Base-by-base conservation (phyloP, 257 asterid species). In the Solanum dulcamara region DNA sequence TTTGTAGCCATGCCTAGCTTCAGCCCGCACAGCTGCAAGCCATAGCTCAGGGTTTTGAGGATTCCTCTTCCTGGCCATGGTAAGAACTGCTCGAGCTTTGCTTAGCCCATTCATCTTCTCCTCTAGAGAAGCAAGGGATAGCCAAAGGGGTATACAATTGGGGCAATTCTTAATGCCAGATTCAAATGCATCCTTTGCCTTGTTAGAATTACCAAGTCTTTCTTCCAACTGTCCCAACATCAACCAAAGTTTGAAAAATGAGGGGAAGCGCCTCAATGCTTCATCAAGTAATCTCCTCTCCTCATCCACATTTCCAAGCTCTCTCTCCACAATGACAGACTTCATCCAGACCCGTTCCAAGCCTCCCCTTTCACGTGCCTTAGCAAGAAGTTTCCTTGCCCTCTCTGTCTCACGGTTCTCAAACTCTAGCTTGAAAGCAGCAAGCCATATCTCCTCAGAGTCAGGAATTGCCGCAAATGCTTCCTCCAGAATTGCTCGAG, bases 291-390 rank as follows among this genome's bases (percentile, higher is more conserved):
- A 85, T 86, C 88, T 88, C 85, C 97, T 94, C 90, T 96, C 99
- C 85, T 93, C 97, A 4, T 86, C 93, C 24, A 87, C 88, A 88
- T 96, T 93, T 2, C 98, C 97, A 59, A 96, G 71, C 84, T 96
- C 99, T 86, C 99, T 92, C 93, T 96, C 98, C 24, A 94, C 98
- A 62, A 96, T 96, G 6, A 98, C 97, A 1, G 99, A 96, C 87
- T 96, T 96, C 99, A 96, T 94, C 99, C 99, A 96, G n/a, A 96
- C 99, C 46, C 98, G 92, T 87, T 92, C 98, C 7, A 96, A 90
- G 55, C 98, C 97, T 84, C 98, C 98, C 87, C 92, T 92, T 89
- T 93, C 98, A 87, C 99, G 90, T 7, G 97, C 99, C 90, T 96
- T 94, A 26, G 97, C 97, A 86, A 96, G 97, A 87, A 96, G 93